Evolutionary conservation across 257 asterid species (phyloP), one percentile per base, ranked within the genome.

Genomic region (Fraxinus anomala): DNA sequence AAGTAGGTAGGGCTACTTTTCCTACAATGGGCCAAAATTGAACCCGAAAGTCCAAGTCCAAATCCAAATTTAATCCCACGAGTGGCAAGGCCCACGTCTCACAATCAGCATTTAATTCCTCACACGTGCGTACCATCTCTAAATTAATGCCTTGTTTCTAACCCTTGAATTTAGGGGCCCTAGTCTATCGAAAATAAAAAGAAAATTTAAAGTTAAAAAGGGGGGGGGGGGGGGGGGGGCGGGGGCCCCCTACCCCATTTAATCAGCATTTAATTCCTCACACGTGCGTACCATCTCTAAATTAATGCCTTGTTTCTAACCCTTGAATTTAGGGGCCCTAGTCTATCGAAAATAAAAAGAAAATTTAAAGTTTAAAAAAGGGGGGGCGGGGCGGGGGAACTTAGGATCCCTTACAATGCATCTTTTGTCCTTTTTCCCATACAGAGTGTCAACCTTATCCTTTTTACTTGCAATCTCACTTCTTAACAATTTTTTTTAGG

Each of bases 31-130:
- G 85, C 85, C 90, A 77, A 30, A 7, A 1, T 4, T 34, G 11
- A 72, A 75, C 76, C 42, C 56, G 68, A 82, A 83, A 81, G 87
- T 84, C 89, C 81, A 84, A 82, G 51, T 68, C 39, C 24, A 70
- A 79, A 63, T 76, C 79, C 24, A 70, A 77, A 63, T 76, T 77
- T 59, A 81, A 31, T 78, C 68, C 77, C 91, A 86, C 91, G 92
- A 82, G 89, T 85, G 91, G 87, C 9, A 9, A 75, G 95, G 85
- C 88, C 90, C 89, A 80, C 85, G 54, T 76, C 8, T 77, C 80
- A 24, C 78, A 3, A 75, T 85, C 82, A 56, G 40, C 84, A 80
- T 82, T 82, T 74, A 81, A 70, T 81, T 8, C 54, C 75, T 19
- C 89, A 80, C 91, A 84, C 91, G 89, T 80, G 91, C 79, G 88